Evolutionary conservation across 2,329 filamentous ascomycete species (phyloP).

Genomic region (Nemania abortiva): DNA sequence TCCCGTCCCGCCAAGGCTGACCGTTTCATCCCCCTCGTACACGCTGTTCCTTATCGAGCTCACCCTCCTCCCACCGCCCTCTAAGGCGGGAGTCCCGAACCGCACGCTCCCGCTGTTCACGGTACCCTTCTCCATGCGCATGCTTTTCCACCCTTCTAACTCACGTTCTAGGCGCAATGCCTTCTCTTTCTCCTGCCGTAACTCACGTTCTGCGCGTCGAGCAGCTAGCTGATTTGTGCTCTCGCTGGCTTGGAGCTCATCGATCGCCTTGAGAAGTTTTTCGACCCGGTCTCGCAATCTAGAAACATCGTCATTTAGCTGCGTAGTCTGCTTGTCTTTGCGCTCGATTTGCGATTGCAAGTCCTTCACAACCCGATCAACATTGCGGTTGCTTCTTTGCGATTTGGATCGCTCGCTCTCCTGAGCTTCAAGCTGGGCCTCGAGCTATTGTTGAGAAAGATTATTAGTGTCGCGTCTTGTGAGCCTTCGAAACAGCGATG

Average conservation of each 20-base stretch:
- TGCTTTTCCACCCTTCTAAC: constrained; percentile 84
- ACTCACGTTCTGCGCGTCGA: constrained; percentile 88
- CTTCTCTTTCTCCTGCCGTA: constrained; percentile 90
- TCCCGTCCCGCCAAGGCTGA: constrained; percentile 50
- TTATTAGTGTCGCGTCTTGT: constrained; percentile 48
- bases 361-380: constrained; percentile 94
- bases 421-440: constrained; percentile 85
- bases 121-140: constrained; percentile 72
- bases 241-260: constrained; percentile 91
- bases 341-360: constrained; percentile 92
- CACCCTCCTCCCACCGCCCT: constrained; percentile 47
- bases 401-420: constrained; percentile 83
- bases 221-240: constrained; percentile 83
- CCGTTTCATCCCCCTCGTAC: constrained; percentile 55
- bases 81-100: constrained; percentile 46
- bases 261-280: constrained; percentile 88
- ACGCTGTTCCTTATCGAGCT: constrained; percentile 67
- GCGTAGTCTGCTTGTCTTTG: constrained; percentile 86
- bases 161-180: constrained; percentile 85
- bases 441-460: constrained; percentile 70
- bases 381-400: constrained; percentile 88
- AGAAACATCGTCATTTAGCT: constrained; percentile 84
- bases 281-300: constrained; percentile 92
- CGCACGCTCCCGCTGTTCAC: constrained; percentile 46
- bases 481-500: constrained; percentile 42